Evolutionary conservation across 2,329 filamentous ascomycete species (phyloP).

Genomic region (Chalara sp.): DNA sequence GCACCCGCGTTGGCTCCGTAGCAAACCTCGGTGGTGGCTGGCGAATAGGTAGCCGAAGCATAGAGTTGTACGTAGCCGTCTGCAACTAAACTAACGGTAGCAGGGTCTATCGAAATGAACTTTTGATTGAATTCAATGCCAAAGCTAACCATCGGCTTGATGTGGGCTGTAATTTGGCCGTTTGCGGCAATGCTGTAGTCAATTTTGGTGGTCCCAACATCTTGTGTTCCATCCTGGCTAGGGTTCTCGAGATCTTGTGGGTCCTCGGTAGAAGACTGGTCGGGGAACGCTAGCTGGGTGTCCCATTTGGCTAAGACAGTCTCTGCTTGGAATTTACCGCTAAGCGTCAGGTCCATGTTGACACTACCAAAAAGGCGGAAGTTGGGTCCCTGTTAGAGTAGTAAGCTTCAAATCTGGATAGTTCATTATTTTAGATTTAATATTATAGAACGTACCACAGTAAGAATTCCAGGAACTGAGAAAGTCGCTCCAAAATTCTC

Average conservation of each 20-base stretch:
- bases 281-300: not conserved
- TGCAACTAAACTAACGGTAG: not conserved
- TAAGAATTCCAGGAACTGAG: constrained; percentile 1
- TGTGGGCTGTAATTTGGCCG: not conserved
- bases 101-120: not conserved
- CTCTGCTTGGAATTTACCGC: not conserved
- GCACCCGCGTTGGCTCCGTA: not conserved
- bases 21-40: not conserved
- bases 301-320: constrained; percentile 1
- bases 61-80: not conserved
- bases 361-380: not conserved
- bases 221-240: not conserved
- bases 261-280: not conserved
- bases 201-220: not conserved
- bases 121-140: constrained; percentile 2
- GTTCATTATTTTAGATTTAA: not conserved
- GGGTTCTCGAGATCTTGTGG: not conserved
- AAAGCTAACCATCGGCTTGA: constrained; percentile 1
- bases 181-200: not conserved
- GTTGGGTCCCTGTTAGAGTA: not conserved
- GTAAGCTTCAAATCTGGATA: not conserved
- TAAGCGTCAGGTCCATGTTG: not conserved
- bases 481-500: constrained; percentile 1
- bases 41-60: not conserved
- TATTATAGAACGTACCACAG: not conserved